Conservation (phyloP, 129 eudicot genomes). For the Cynara cardunculus region DNA sequence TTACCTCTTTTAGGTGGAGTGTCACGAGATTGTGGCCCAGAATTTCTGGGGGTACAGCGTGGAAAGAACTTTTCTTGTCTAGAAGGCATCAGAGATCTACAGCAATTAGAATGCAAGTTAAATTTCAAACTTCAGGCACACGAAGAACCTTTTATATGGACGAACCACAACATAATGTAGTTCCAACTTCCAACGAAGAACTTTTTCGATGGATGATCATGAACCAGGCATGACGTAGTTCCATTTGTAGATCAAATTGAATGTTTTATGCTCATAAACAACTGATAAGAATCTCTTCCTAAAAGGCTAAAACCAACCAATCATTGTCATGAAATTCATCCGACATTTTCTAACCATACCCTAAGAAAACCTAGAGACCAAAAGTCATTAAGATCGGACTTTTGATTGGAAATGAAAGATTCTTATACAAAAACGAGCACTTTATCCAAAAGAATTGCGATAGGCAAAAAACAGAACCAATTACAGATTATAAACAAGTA, state of each 20-base stretch:
- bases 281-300: neutral
- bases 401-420: no score
- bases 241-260: no score
- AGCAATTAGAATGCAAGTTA: neutral
- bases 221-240: no score
- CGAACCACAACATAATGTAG: neutral
- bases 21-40: conserved; percentile 88
- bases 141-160: neutral
- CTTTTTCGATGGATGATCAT: neutral
- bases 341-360: neutral
- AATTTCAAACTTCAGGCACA: neutral
- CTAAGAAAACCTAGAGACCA: neutral
- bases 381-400: neutral
- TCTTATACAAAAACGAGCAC: neutral
- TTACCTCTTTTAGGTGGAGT: conserved; percentile 97
- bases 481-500: neutral
- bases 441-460: neutral
- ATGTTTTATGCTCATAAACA: neutral
- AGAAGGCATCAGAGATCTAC: conserved; percentile 55
- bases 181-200: no score
- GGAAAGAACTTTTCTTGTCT: conserved; percentile 79
- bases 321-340: neutral
- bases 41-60: conserved; percentile 67
- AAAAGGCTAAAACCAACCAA: neutral
- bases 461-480: neutral